These are phyloP conservation scores for Umbilicaria muhlenbergii DNA, from an alignment of 495 filamentous ascomycete species.

Conservation along the genomic window DNA sequence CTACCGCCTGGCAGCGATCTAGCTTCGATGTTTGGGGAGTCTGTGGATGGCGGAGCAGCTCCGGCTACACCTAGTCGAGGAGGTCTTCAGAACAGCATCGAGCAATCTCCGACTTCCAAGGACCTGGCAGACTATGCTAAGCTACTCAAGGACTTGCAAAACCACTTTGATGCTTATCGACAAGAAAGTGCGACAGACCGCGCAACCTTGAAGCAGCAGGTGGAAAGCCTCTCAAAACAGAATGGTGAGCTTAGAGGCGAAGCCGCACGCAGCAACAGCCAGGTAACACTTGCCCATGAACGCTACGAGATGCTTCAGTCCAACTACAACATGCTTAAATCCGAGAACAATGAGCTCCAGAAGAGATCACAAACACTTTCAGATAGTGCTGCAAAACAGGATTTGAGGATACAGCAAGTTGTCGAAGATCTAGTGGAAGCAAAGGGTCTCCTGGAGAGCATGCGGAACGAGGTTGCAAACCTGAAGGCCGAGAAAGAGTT, in stretches of 20 bases:
- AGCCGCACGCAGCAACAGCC: constrained; percentile 57
- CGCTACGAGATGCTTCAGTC: constrained; percentile 81
- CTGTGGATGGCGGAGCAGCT: constrained; percentile 20
- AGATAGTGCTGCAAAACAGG: constrained; percentile 75
- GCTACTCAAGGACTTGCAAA: constrained; percentile 68
- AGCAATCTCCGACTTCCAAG: constrained; percentile 22
- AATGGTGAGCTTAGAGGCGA: constrained; percentile 71
- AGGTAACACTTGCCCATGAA: constrained; percentile 63
- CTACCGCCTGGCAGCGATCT: constrained; percentile 21
- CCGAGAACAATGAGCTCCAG: constrained; percentile 70
- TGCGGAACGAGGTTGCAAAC: constrained; percentile 82
- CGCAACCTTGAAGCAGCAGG: constrained; percentile 68
- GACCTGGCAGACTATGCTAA: constrained; percentile 47
- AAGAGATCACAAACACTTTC: constrained; percentile 59
- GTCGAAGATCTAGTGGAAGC: constrained; percentile 87
- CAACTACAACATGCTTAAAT: constrained; percentile 68
- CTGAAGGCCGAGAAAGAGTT: constrained; percentile 84
- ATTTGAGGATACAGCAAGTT: constrained; percentile 75
- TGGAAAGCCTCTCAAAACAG: constrained; percentile 63
- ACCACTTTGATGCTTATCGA: constrained; percentile 78
- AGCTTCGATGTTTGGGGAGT: constrained; percentile 7
- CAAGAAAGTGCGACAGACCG: constrained; percentile 69
- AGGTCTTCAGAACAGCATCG: constrained; percentile 22
- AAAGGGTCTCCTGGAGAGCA: constrained; percentile 62
- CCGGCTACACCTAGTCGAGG: constrained; percentile 25